These are phyloP conservation scores for Schizosaccharomyces pombe DNA, from an alignment of 805 yeast species.

Conservation along the genomic window ASM294v3 CU329670.1:676501-677000, in stretches of 20 bases:
- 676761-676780: neutral
- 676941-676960: conserved; percentile 8
- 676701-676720: neutral
- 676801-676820: neutral
- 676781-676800: neutral
- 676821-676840: neutral
- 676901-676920: neutral
- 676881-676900: neutral
- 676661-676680: neutral
- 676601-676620: neutral
- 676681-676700: neutral
- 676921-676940: conserved; percentile 5
- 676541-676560: conserved; percentile 34
- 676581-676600: conserved; percentile 25
- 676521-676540: conserved; percentile 25
- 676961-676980: conserved; percentile 18
- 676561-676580: conserved; percentile 31
- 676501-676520: conserved; percentile 16
- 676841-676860: neutral
- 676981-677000: conserved; percentile 16
- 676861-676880: neutral
- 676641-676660: neutral
- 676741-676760: neutral
- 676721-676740: neutral
- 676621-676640: neutral